Evolutionary conservation across 2,329 filamentous ascomycete genomes (phyloP).

Genomic region (Arthrobotrys megalospora): DNA sequence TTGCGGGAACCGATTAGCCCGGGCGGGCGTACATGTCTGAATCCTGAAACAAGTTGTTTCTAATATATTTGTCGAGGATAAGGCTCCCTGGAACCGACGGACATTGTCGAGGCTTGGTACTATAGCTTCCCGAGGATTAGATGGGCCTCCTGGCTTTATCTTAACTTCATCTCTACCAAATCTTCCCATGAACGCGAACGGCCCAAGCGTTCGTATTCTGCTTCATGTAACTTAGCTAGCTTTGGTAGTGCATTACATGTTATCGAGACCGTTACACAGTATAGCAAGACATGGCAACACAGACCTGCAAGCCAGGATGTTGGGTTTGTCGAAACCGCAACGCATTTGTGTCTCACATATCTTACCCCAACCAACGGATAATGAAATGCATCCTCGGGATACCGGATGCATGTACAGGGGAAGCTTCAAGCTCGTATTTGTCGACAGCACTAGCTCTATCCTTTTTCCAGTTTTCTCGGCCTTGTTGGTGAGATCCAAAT

Average conservation of each 20-base stretch:
- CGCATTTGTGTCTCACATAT: slow-evolving; percentile 20
- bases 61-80: slow-evolving; percentile 54
- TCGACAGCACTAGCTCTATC: slow-evolving; percentile 14
- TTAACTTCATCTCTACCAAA: slow-evolving; percentile 41
- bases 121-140: slow-evolving; percentile 48
- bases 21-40: slow-evolving; percentile 25
- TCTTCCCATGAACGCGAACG: not conserved
- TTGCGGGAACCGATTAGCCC: slow-evolving; percentile 35
- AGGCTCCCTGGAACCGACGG: slow-evolving; percentile 35
- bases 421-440: slow-evolving; percentile 28
- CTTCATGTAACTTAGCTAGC: not conserved
- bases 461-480: slow-evolving; percentile 8
- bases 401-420: slow-evolving; percentile 26
- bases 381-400: slow-evolving; percentile 18
- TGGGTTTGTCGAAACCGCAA: slow-evolving; percentile 43
- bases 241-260: no score
- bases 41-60: slow-evolving; percentile 59
- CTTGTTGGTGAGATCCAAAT: slow-evolving; percentile 21
- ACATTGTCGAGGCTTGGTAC: slow-evolving; percentile 53
- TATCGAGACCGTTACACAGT: slow-evolving; percentile 36
- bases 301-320: slow-evolving; percentile 23
- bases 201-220: slow-evolving; percentile 39
- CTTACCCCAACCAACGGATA: slow-evolving; percentile 7
- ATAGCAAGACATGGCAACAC: slow-evolving; percentile 12
- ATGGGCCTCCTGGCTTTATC: slow-evolving; percentile 38